Evolutionary conservation across 495 filamentous ascomycete genomes (phyloP).

Genomic region (Aspergillus wentii): DNA sequence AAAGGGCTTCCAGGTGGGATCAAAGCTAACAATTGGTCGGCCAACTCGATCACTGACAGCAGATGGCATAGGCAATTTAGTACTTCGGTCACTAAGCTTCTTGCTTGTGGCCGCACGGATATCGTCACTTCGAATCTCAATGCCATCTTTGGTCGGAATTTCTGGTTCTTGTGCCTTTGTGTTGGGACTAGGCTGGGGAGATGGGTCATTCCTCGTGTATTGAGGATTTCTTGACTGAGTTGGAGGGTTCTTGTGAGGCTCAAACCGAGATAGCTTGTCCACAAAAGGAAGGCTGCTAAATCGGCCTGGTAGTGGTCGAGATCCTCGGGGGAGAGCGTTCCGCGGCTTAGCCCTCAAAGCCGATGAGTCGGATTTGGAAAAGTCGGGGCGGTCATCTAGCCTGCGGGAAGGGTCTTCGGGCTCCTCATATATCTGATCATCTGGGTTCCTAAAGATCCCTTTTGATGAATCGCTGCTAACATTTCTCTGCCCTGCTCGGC

Average conservation of each 20-base stretch:
- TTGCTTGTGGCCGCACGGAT: constrained; percentile 89
- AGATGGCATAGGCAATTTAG: constrained; percentile 78
- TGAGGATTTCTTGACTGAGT: constrained; percentile 68
- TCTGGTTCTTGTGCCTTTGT: constrained; percentile 15
- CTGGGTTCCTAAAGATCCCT: constrained; percentile 49
- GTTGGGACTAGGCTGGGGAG: constrained; percentile 22
- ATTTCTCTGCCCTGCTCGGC: constrained; percentile 26
- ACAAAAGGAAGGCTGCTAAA: constrained; percentile 40
- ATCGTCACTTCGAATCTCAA: constrained; percentile 80
- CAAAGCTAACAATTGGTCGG: constrained; percentile 91
- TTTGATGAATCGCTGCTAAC: constrained; percentile 36
- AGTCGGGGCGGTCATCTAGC: constrained; percentile 26
- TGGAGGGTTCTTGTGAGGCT: constrained; percentile 74
- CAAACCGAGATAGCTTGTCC: constrained; percentile 57
- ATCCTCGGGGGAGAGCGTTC: constrained; percentile 53
- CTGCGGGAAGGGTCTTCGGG: constrained; percentile 44
- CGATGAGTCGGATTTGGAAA: constrained; percentile 41
- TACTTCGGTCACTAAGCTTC: constrained; percentile 75
- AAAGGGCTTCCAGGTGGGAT: constrained; percentile 68
- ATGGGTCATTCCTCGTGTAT: constrained; percentile 60
- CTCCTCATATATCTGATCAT: constrained; percentile 89
- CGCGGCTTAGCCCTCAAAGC: constrained; percentile 48
- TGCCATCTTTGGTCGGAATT: constrained; percentile 59
- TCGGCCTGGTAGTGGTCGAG: constrained; percentile 35
- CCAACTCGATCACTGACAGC: constrained; percentile 79